Evolutionary conservation across 768 basidiomycete species (phyloP).

Genomic region (Lentinula guzmanii): DNA sequence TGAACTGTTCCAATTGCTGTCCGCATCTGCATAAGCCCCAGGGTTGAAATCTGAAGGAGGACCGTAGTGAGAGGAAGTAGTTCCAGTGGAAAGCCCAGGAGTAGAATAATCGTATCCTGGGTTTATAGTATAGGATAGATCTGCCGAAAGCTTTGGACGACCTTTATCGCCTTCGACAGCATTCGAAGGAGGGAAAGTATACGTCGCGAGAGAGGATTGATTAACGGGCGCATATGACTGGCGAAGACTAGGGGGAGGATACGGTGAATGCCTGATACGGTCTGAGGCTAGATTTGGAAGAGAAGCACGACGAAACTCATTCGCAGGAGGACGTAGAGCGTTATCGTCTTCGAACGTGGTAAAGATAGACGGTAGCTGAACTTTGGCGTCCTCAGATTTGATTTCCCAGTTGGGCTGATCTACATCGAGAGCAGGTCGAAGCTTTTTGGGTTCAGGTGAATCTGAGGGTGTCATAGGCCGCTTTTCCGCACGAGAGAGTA

Average conservation of each 20-base stretch:
- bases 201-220: slow-evolving; percentile 33
- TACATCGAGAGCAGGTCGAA: slow-evolving; percentile 26
- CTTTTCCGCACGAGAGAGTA: slow-evolving; percentile 56
- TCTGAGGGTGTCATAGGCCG: slow-evolving; percentile 49
- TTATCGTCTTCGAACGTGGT: slow-evolving; percentile 59
- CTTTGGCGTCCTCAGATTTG: slow-evolving; percentile 37
- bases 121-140: slow-evolving; percentile 34
- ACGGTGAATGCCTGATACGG: slow-evolving; percentile 51
- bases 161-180: slow-evolving; percentile 29
- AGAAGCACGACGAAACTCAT: slow-evolving; percentile 56
- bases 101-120: slow-evolving; percentile 42
- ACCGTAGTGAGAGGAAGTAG: slow-evolving; percentile 39
- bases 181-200: slow-evolving; percentile 50
- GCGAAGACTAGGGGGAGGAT: slow-evolving; percentile 43
- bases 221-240: slow-evolving; percentile 38
- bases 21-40: slow-evolving; percentile 40
- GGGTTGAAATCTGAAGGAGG: slow-evolving; percentile 45
- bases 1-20: slow-evolving; percentile 52
- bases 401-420: slow-evolving; percentile 36
- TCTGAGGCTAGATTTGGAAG: slow-evolving; percentile 57
- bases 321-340: slow-evolving; percentile 22
- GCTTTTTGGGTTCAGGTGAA: slow-evolving; percentile 43
- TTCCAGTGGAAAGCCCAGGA: slow-evolving; percentile 39
- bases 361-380: slow-evolving; percentile 72
- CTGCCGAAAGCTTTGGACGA: slow-evolving; percentile 46